Base-by-base conservation (phyloP, 176 grass and related monocot species). In the Puccinellia tenuiflora region DNA sequence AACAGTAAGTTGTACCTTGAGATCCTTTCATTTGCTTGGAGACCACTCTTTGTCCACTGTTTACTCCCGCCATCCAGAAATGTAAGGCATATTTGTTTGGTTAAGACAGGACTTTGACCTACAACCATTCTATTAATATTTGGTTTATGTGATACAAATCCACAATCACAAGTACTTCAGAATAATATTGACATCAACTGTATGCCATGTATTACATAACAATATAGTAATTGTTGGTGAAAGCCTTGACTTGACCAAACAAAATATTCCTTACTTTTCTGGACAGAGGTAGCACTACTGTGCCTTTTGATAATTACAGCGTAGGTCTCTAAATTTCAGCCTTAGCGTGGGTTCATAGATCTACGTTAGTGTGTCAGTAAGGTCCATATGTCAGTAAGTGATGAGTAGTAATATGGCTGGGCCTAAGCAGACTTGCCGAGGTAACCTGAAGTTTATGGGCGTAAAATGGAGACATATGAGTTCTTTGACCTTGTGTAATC, bases 1-100 rank as follows among this genome's bases (percentile, higher is more conserved):
- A 90, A 88, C 46, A 85, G 95, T 97, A 89, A 89, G 90, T 85
- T 50, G 50, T 84, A 39, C 77, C 57, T 61, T 86, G 16, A 78
- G 31, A 86, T 78, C n/a, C 69, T 80, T 81, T n/a, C 31, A 54
- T 35, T 68, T 42, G 4, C 79, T 65, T 56, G 46, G 21, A 53
- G 3, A 74, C 24, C 78, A 63, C 28, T 77, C 8, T 42, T 78
- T 7, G 7, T 10, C 16, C 17, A 38, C 53, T 79, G 17, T 83
- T 83, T 79, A 47, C 60, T 31, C 28, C 28, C 1, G 28, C 60
- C 60, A 25, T 63, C 9, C 7, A 6, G 28, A 63, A 31, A 63
- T 63, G 60, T 30, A 31, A 63, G 60, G 60, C 28, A 2, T 31
- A 62, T 63, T 63, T 63, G 60, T 31, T 63, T 63, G 28, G 28